Percentiles rank a stretch among this genome's conserved stretches.
These are phyloP conservation scores for Metschnikowia orientalis DNA, from an alignment of 805 yeast species.

Conservation along the genomic window DNA sequence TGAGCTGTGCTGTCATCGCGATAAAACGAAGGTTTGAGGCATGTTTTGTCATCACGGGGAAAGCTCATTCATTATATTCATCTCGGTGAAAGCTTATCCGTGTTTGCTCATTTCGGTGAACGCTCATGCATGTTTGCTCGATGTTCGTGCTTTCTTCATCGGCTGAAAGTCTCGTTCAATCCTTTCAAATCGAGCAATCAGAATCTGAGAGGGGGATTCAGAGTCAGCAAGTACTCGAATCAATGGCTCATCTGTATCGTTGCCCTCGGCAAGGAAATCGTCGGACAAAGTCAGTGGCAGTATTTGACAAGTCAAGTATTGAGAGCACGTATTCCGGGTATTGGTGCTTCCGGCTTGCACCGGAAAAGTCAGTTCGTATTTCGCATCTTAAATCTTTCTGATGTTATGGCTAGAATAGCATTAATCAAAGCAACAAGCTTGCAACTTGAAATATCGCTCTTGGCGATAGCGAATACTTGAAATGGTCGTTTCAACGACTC, in stretches of 20 bases:
- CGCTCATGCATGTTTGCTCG: too few species aligned
- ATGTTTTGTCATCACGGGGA: too few species aligned
- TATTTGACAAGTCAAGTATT: constrained; percentile 62
- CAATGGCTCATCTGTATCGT: constrained; percentile 54
- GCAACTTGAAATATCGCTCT: constrained; percentile 44
- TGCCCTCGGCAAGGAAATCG: constrained; percentile 72
- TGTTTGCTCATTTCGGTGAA: too few species aligned
- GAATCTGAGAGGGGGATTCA: constrained; percentile 54
- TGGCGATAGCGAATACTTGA: constrained; percentile 51
- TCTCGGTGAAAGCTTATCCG: too few species aligned
- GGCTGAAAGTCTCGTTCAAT: constrained; percentile 46
- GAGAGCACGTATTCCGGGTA: constrained; percentile 62
- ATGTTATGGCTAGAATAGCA: constrained; percentile 65
- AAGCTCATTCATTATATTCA: too few species aligned
- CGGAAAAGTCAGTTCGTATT: constrained; percentile 69
- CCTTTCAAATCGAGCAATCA: constrained; percentile 69
- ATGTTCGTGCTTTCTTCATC: constrained; percentile 55
- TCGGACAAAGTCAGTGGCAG: constrained; percentile 79
- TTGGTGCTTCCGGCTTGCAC: constrained; percentile 79
- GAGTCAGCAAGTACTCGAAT: constrained; percentile 59
- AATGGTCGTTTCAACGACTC: constrained; percentile 75
- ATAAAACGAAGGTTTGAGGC: too few species aligned
- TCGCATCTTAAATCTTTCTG: constrained; percentile 66
- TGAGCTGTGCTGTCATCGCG: too few species aligned
- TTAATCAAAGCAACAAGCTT: constrained; percentile 57